Percentiles rank a stretch among this genome's conserved stretches.
Conservation (phyloP, 1,284 basidiomycete species). For the Cutaneotrichosporon dermatis region DNA sequence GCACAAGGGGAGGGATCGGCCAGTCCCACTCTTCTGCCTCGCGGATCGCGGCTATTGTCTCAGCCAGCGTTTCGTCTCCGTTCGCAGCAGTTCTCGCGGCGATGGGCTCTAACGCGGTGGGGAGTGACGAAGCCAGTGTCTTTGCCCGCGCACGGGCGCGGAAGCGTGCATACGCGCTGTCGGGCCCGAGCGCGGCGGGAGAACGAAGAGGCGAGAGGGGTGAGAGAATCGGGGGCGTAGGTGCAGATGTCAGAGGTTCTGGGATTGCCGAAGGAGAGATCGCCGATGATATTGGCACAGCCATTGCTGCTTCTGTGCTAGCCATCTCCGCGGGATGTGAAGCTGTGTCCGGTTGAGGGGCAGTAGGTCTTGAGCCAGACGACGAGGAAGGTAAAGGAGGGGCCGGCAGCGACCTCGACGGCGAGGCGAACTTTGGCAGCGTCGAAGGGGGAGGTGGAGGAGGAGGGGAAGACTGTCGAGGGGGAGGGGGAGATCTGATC, state of each 20-base stretch:
- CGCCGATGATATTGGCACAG: no score
- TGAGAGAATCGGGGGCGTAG: not conserved
- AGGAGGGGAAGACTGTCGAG: not conserved
- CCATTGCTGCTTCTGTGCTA: no score
- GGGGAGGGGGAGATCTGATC: not conserved
- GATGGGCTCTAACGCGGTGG: not conserved
- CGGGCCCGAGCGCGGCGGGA: not conserved
- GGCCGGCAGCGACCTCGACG: not conserved
- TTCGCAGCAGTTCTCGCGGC: not conserved
- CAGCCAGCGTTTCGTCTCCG: not conserved
- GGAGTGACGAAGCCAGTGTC: not conserved
- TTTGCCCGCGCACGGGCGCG: not conserved
- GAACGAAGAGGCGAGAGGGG: not conserved
- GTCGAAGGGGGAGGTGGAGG: not conserved
- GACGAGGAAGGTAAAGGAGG: not conserved
- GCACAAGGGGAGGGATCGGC: slow-evolving; percentile 10
- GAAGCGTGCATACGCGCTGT: slow-evolving; percentile 1
- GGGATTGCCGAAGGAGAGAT: no score
- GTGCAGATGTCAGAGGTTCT: not conserved
- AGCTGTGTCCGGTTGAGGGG: no score
- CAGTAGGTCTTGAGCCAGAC: no score
- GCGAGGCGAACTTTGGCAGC: not conserved
- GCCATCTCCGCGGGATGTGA: no score
- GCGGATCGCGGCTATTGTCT: slow-evolving; percentile 9
- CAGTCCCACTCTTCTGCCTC: slow-evolving; percentile 16